Conservation (phyloP, 2,329 filamentous ascomycete species). For the Sporothrix inflata region DNA sequence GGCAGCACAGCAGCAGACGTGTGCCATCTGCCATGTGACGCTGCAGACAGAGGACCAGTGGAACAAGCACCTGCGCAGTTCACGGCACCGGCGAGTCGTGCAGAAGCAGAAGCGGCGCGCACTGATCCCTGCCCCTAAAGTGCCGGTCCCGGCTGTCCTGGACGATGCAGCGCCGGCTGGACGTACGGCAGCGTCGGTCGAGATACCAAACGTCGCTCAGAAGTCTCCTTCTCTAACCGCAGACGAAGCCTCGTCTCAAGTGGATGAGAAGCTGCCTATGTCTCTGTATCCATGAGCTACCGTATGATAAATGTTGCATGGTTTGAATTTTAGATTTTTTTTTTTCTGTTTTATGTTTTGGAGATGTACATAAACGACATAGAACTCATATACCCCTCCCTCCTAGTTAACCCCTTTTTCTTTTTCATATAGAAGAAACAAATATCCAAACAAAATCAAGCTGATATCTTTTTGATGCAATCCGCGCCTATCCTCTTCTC, state of each 20-base stretch:
- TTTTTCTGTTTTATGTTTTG: background rate
- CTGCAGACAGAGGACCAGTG: conserved; percentile 59
- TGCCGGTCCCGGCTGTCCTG: background rate
- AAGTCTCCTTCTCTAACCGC: background rate
- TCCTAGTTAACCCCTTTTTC: background rate
- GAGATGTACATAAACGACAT: conserved; percentile 8
- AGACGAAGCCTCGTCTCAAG: background rate
- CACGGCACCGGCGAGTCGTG: conserved; percentile 43
- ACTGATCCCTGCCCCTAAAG: conserved; percentile 35
- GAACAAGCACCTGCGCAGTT: conserved; percentile 51
- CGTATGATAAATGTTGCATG: background rate
- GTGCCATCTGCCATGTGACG: conserved; percentile 72
- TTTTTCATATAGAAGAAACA: background rate
- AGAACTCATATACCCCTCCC: conserved; percentile 19
- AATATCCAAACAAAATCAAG: conserved; percentile 25
- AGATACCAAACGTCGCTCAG: background rate
- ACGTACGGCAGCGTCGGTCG: background rate
- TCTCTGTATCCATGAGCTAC: background rate
- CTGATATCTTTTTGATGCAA: conserved; percentile 22
- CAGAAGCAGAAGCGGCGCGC: conserved; percentile 38
- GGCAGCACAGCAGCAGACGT: conserved; percentile 60
- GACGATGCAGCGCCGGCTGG: background rate
- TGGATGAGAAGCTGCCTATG: background rate
- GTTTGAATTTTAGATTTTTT: background rate
- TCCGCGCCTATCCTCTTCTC: background rate